phyloP scores from a whole-genome alignment of 176 grass and related monocot species.

The Triticum dicoccoides region DNA sequence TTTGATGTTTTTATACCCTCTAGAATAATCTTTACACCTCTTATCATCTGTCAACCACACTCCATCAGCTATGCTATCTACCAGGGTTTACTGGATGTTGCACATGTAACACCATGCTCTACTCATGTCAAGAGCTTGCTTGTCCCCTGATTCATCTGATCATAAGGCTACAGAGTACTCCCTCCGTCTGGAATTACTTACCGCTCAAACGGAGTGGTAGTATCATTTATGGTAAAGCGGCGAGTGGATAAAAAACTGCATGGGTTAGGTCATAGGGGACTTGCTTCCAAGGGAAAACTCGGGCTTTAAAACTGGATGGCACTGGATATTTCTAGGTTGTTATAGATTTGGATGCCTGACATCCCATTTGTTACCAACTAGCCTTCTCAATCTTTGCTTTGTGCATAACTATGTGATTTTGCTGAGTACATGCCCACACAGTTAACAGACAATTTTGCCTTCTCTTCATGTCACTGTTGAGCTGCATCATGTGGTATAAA shows the following conservation, averaged over 20 bases:
- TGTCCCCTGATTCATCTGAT: not conserved
- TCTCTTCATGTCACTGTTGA: not conserved
- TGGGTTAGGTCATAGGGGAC: not conserved
- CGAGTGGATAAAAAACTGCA: not conserved
- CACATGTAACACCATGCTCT: not conserved
- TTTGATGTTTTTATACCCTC: not conserved
- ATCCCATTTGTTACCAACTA: not conserved
- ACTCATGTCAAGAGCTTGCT: not conserved
- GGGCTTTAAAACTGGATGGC: not conserved
- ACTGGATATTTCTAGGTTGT: not conserved
- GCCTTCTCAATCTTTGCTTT: not conserved
- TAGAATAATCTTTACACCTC: not conserved
- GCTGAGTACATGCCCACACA: not conserved
- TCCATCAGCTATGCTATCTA: conserved; percentile 4
- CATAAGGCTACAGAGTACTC: not conserved
- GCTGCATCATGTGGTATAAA: conserved; percentile 9
- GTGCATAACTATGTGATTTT: not conserved
- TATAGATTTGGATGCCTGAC: not conserved
- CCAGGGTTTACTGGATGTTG: not conserved
- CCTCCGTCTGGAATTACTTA: too few species aligned
- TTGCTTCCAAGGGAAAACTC: not conserved
- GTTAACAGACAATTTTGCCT: not conserved
- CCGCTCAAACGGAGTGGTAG: not conserved
- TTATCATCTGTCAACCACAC: not conserved
- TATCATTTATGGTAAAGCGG: not conserved